These are phyloP conservation scores for Tetrapyrgos nigripes DNA, from an alignment of 1,284 basidiomycete genomes.

Conservation along the genomic window DNA sequence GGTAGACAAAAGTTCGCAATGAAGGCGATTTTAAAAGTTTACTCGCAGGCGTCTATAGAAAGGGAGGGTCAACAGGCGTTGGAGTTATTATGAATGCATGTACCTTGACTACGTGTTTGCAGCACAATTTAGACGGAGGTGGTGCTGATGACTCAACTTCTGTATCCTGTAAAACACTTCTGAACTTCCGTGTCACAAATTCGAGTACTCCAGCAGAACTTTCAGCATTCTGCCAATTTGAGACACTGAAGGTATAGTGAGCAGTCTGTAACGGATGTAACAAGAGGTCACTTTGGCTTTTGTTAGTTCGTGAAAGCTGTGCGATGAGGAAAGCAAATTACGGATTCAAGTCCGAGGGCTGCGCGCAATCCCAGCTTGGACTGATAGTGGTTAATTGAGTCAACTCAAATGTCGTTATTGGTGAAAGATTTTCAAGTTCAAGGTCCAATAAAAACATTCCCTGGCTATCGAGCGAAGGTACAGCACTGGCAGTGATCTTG, in stretches of 20 bases:
- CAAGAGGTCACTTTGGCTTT: constrained; percentile 46
- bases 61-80: background rate
- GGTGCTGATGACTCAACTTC: constrained; percentile 50
- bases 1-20: constrained; percentile 54
- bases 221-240: constrained; percentile 43
- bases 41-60: background rate
- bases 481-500: constrained; percentile 51
- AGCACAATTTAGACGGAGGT: constrained; percentile 61
- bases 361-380: constrained; percentile 64
- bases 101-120: constrained; percentile 58
- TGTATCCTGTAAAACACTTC: constrained; percentile 59
- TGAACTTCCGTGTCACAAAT: constrained; percentile 60
- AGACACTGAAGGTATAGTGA: constrained; percentile 50
- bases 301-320: constrained; percentile 8
- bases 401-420: constrained; percentile 50
- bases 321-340: constrained; percentile 31
- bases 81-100: constrained; percentile 3
- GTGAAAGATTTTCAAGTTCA: constrained; percentile 59
- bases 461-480: constrained; percentile 55
- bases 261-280: constrained; percentile 55
- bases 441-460: constrained; percentile 62
- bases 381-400: constrained; percentile 68
- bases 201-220: constrained; percentile 48
- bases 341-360: constrained; percentile 46
- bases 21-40: constrained; percentile 24